phyloP scores from a whole-genome alignment of 2,329 filamentous ascomycete genomes.

The Karstenula rhodostoma region DNA sequence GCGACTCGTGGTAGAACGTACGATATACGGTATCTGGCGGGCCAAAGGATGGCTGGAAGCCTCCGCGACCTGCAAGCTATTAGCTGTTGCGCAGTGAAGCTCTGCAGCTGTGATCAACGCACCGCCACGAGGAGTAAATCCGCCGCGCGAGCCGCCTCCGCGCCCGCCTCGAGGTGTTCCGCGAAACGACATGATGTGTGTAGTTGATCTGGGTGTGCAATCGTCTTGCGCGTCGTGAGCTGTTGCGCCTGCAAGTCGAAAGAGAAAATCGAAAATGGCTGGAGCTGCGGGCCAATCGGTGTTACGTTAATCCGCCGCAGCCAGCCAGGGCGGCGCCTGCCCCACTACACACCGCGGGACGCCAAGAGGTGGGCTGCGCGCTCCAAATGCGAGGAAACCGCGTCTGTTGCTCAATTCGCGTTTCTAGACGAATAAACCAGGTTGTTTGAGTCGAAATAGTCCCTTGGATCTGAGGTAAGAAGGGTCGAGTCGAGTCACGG shows the following conservation, averaged over 20 bases:
- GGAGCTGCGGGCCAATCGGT: slow-evolving; percentile 43
- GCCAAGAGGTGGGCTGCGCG: slow-evolving; percentile 22
- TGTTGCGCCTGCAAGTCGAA: slow-evolving; percentile 33
- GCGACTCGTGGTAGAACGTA: slow-evolving; percentile 28
- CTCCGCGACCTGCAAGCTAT: slow-evolving; percentile 46
- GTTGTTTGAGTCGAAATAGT: not conserved
- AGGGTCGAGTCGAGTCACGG: slow-evolving; percentile 4
- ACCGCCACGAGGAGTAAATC: slow-evolving; percentile 61
- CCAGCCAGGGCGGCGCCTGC: slow-evolving; percentile 28
- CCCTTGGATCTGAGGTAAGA: slow-evolving; percentile 6
- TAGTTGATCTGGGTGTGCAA: slow-evolving; percentile 30
- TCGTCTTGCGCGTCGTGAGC: slow-evolving; percentile 36
- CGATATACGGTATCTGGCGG: slow-evolving; percentile 56
- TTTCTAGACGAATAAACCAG: not conserved
- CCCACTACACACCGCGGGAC: slow-evolving; percentile 30
- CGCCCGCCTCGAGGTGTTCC: slow-evolving; percentile 49
- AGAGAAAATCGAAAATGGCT: slow-evolving; percentile 35
- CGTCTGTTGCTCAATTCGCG: not conserved
- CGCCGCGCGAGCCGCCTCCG: slow-evolving; percentile 61
- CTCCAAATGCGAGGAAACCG: slow-evolving; percentile 13
- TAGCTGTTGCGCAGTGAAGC: slow-evolving; percentile 38
- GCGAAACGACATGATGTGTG: slow-evolving; percentile 69
- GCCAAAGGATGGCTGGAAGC: slow-evolving; percentile 52
- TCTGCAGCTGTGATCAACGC: slow-evolving; percentile 25
- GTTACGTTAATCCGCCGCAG: slow-evolving; percentile 31